Conservation (phyloP, 1,284 basidiomycete genomes). For the Pyrrhoderma lamaoense region DNA sequence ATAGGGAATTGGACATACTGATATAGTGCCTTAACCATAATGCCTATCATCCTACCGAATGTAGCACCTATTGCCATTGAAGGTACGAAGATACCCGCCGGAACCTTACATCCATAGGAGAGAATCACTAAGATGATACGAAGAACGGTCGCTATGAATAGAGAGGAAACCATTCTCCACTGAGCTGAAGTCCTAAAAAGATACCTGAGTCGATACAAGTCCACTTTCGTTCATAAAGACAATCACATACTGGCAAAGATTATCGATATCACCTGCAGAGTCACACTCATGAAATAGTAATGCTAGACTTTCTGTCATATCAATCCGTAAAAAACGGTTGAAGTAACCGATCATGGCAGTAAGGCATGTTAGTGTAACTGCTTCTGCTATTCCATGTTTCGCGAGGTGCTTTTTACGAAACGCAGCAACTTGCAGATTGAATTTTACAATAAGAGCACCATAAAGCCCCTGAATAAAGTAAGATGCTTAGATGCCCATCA, state of each 20-base stretch:
- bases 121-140: slow-evolving; percentile 84
- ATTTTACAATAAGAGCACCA: slow-evolving; percentile 95
- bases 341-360: slow-evolving; percentile 92
- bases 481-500: neutral
- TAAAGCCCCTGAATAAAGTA: slow-evolving; percentile 72
- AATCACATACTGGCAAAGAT: slow-evolving; percentile 84
- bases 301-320: slow-evolving; percentile 98
- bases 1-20: slow-evolving; percentile 39
- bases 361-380: slow-evolving; percentile 76
- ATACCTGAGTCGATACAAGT: neutral
- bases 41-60: slow-evolving; percentile 94
- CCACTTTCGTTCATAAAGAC: slow-evolving; percentile 4
- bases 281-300: slow-evolving; percentile 96
- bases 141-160: slow-evolving; percentile 87
- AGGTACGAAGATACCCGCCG: slow-evolving; percentile 95
- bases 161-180: slow-evolving; percentile 92
- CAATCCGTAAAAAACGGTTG: slow-evolving; percentile 92
- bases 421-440: slow-evolving; percentile 90
- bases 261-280: slow-evolving; percentile 85
- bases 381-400: slow-evolving; percentile 83
- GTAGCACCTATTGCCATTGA: slow-evolving; percentile 97
- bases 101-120: slow-evolving; percentile 95
- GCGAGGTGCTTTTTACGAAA: slow-evolving; percentile 89
- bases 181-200: slow-evolving; percentile 75
- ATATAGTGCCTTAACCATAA: slow-evolving; percentile 89